Percentiles rank a stretch among this genome's conserved stretches.
Conservation (phyloP, 768 basidiomycete species). For the Boletus sensibilis region DNA sequence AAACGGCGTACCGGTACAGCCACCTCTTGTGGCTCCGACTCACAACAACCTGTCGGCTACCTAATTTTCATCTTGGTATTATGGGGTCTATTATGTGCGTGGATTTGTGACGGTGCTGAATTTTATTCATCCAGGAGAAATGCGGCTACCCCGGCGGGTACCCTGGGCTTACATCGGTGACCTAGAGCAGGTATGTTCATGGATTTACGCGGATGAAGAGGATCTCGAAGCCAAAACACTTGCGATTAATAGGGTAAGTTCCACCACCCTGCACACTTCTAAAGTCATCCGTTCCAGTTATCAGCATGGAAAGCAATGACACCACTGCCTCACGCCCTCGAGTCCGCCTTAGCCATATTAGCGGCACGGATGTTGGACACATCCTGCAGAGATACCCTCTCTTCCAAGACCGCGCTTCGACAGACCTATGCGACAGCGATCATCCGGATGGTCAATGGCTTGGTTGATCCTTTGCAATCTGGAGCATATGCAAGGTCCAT, state of each 20-base stretch:
- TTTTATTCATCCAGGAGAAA: conserved; percentile 24
- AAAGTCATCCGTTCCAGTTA: conserved; percentile 44
- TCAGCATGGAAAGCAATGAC: conserved; percentile 79
- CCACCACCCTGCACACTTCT: not conserved
- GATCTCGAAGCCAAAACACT: conserved; percentile 52
- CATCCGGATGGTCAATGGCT: conserved; percentile 88
- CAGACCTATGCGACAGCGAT: conserved; percentile 80
- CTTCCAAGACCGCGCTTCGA: conserved; percentile 46
- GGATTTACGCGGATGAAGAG: conserved; percentile 68
- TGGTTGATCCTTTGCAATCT: conserved; percentile 91
- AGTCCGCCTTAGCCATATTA: conserved; percentile 65
- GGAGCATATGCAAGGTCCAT: conserved; percentile 91
- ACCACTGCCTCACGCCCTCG: conserved; percentile 77
- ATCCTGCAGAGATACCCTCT: conserved; percentile 16
- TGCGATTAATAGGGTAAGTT: conserved; percentile 65
- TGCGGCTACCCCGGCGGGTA: conserved; percentile 77
- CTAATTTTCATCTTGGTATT: too few species aligned
- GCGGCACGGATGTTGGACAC: conserved; percentile 58
- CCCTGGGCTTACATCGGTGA: conserved; percentile 73
- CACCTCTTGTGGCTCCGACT: too few species aligned
- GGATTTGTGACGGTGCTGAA: not conserved
- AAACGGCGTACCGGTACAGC: too few species aligned
- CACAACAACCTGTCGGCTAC: too few species aligned
- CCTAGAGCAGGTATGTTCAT: conserved; percentile 71
- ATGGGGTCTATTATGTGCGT: too few species aligned